Base-by-base conservation (phyloP, 768 basidiomycete species). In the Mycena amicta region DNA sequence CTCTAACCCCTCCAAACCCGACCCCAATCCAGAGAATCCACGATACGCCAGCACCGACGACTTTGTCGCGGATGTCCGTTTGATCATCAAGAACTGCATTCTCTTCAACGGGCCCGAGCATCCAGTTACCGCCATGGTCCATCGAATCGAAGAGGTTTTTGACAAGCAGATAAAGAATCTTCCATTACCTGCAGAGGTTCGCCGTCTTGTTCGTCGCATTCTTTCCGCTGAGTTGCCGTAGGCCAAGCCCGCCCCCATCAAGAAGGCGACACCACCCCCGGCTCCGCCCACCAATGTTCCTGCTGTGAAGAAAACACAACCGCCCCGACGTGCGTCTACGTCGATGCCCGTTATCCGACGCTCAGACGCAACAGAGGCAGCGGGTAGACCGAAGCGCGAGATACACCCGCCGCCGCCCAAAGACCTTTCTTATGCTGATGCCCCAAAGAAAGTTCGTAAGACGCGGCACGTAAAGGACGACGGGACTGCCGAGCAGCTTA, bases 21-120 rank as follows among this genome's bases (percentile, higher is more conserved):
- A 92, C 59, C 72, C 79, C 26, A 90, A 88, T 67, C 74, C 78
- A 3, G 72, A 77, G 55, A 90, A 90, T 60, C 89, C 89, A n/a
- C 88, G 88, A 25, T 98, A 98, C 68, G 63, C 74, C 52, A 85
- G 71, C 57, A 85, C 87, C 3, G 88, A 92, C 52, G 91, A 95
- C 66, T 94, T 98, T 68, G 79, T 89, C 33, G 75, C 77, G 20
- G 97, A 99, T 70, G 86, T 99, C 40, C 86, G 92, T 47, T 80
- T 92, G 55, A 89, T 98, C 58, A 94, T 95, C 74, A 81, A 83
- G 62, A 99, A 99, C 68, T 92, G 91, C 57, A 72, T 86, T 41
- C 87, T 86, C 2, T 99, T 98, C 82, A 99, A 99, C 71, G 97
- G 97, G 1, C 88, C 89, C 2, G 92, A 94, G 52, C 95, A 98